Conservation (phyloP, 108 stramenopile species). For the Cyclotella kingstonii region DNA sequence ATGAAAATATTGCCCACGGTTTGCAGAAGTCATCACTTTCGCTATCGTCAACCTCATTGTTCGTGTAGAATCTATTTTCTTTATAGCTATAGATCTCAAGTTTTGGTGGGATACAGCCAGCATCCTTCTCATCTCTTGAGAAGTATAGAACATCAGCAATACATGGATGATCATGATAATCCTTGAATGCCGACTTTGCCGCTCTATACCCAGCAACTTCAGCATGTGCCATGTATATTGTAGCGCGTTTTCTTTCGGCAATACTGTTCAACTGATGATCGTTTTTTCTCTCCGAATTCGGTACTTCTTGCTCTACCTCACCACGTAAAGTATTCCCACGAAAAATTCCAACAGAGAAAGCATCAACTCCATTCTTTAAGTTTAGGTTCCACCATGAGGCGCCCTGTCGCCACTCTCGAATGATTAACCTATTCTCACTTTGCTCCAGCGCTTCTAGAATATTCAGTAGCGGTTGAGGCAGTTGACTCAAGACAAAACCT, state of each 20-base stretch:
- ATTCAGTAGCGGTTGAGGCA: conserved; percentile 3
- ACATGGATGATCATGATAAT: conserved; percentile 1
- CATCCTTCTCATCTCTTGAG: conserved; percentile 26
- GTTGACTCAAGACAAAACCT: not conserved
- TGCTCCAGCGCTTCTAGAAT: conserved; percentile 15
- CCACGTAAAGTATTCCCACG: conserved; percentile 2
- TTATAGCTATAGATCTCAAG: not conserved
- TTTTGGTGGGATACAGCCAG: not conserved
- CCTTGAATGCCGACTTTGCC: conserved; percentile 43
- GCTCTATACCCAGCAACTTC: conserved; percentile 73
- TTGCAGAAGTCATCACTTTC: not conserved
- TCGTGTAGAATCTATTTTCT: conserved; percentile 1
- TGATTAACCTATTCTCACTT: conserved; percentile 41
- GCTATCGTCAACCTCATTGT: not conserved
- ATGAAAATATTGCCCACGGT: conserved; percentile 42
- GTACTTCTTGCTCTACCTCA: too few species aligned
- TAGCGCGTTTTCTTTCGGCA: not conserved
- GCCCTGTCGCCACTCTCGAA: conserved; percentile 70
- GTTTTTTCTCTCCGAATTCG: not conserved
- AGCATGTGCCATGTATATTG: conserved; percentile 45
- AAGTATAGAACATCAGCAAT: conserved; percentile 41
- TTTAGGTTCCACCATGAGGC: conserved; percentile 85
- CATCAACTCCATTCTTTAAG: conserved; percentile 32
- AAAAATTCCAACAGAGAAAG: not conserved
- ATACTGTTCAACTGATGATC: not conserved